Base-by-base conservation (phyloP, 208 protist genomes). In the Vickermania spadyakhi region DNA sequence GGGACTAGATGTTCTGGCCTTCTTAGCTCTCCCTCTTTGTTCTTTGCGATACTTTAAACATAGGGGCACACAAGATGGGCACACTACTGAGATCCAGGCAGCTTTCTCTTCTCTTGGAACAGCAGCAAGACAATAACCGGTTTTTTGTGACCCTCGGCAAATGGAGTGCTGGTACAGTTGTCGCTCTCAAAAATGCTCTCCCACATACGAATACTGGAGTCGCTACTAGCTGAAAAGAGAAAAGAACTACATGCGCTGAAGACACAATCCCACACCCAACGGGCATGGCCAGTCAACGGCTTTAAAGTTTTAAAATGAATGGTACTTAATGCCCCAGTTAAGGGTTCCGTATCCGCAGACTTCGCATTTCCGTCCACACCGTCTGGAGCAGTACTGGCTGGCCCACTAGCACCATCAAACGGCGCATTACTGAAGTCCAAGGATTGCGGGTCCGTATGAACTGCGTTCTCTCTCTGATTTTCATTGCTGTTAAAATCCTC, bases 191-290 rank as follows among this genome's bases (percentile, higher is more conserved):
- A 58, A 21, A 93, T 50, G 0, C 70, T 66, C 23, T 70, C 84
- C 84, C 86, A 94, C 75, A 88, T 87, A 11, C 83, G 80, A 56
- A 94, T 50, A 27, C 68, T 66, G 49, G 72, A 74, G 61, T 94
- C 86, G 52, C 86, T 94, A 70, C 86, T 94, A 2, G 72, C 83
- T 0, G 75, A 87, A 66, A 94, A 85, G 30, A 94, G 64, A 63
- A 72, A 86, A 21, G 68, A 63, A 31, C 81, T 66, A 66, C 81
- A 88, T 55, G 81, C 81, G 53, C 81, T 88, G 62, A 94, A 89
- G 5, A 77, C 86, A 59, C 83, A 74, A 60, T 91, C 86, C 84
- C 86, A 94, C 21, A 94, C 86, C 84, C 86, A 94, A 11, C 86
- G 83, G 31, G 72, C 69, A 62, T 94, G 86, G 11, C 79, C 83